These are phyloP conservation scores for Polytolypa hystricis DNA, from an alignment of 2,329 filamentous ascomycete species.

Conservation along the genomic window DNA sequence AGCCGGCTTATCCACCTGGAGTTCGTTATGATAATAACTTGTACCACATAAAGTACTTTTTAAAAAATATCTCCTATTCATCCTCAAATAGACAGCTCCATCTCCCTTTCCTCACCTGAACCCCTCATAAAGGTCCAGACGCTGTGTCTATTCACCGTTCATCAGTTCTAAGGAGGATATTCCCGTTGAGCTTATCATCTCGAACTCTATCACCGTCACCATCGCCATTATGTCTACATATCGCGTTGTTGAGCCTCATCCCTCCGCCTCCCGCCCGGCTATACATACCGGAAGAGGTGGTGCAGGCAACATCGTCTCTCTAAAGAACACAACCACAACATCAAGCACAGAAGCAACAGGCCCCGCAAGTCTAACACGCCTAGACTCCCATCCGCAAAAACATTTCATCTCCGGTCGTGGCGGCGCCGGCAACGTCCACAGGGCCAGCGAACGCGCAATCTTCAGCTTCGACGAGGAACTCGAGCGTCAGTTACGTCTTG, in stretches of 20 bases:
- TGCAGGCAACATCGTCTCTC: constrained; percentile 46
- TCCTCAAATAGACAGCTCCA: no score
- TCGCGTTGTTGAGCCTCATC: constrained; percentile 52
- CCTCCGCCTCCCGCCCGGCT: constrained; percentile 42
- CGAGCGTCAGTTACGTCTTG: constrained; percentile 43
- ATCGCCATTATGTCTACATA: constrained; percentile 31
- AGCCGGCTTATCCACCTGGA: no score
- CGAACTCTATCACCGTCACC: background rate
- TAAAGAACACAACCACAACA: constrained; percentile 43
- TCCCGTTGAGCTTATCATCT: no score
- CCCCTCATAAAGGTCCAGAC: no score
- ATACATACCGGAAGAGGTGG: constrained; percentile 46
- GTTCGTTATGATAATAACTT: no score
- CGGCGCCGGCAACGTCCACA: constrained; percentile 46
- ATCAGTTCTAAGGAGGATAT: no score
- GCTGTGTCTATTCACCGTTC: no score
- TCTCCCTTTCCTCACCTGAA: no score
- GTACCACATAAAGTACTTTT: no score
- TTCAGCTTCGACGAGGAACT: constrained; percentile 59
- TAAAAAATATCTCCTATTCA: no score
- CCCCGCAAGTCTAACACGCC: constrained; percentile 40
- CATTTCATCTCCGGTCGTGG: constrained; percentile 41
- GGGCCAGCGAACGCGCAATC: constrained; percentile 44
- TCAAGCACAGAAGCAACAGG: constrained; percentile 32
- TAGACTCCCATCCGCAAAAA: constrained; percentile 33